Conservation (phyloP, 257 asterid species). For the Penstemon newberryi region DNA sequence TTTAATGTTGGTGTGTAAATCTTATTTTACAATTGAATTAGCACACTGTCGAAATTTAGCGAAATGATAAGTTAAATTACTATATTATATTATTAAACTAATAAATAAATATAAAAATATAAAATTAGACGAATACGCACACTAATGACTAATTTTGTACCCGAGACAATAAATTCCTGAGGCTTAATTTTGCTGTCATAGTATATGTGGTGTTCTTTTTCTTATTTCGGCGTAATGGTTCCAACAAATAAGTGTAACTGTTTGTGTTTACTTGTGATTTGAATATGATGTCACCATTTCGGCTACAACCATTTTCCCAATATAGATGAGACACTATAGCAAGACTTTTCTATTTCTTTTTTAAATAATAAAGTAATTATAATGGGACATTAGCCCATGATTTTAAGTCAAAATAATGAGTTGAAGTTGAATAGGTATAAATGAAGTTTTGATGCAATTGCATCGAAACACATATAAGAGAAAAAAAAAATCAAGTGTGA, state of each 20-base stretch:
- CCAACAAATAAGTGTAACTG: not conserved
- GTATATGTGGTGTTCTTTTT: too few species aligned
- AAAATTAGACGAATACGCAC: not conserved
- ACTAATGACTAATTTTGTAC: not conserved
- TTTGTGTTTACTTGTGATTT: constrained; percentile 21
- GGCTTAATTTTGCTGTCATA: not conserved
- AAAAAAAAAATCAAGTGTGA: not conserved
- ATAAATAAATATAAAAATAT: not conserved
- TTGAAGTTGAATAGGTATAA: not conserved
- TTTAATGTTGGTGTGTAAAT: too few species aligned
- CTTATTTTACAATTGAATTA: too few species aligned
- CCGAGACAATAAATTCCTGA: not conserved
- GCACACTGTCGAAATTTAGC: too few species aligned
- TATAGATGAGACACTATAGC: not conserved
- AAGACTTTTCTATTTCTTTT: not conserved
- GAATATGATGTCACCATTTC: constrained; percentile 18
- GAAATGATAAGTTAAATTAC: too few species aligned
- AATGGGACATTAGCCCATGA: not conserved
- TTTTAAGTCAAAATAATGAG: not conserved
- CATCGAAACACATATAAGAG: not conserved
- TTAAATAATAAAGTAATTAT: not conserved
- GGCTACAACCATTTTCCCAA: not conserved
- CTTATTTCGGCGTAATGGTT: too few species aligned
- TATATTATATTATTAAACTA: too few species aligned
- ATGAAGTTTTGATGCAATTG: not conserved